Conservation (phyloP, 495 filamentous ascomycete species). For the Daldinia grandis region DNA sequence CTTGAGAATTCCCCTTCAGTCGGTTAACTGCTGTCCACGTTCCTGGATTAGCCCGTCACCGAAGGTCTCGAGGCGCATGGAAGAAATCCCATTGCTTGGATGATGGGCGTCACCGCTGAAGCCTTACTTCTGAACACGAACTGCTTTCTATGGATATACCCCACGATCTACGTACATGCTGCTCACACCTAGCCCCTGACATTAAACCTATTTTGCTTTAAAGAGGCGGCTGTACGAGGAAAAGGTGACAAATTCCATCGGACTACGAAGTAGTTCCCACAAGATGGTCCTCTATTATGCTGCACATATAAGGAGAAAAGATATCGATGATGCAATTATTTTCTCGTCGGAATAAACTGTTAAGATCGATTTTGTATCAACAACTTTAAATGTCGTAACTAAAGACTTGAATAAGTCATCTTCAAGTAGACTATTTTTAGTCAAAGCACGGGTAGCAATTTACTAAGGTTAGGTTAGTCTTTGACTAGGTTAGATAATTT, state of each 20-base stretch:
- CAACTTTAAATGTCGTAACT: not conserved
- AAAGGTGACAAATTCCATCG: not conserved
- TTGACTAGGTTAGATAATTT: slow-evolving; percentile 7
- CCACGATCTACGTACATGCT: slow-evolving; percentile 11
- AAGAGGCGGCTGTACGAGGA: not conserved
- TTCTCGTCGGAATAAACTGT: not conserved
- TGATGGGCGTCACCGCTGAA: slow-evolving; percentile 30
- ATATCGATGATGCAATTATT: not conserved
- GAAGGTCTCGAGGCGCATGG: slow-evolving; percentile 9
- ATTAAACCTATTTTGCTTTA: not conserved
- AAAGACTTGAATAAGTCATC: not conserved
- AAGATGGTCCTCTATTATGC: not conserved
- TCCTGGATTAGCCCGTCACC: slow-evolving; percentile 17
- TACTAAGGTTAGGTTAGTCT: slow-evolving; percentile 1
- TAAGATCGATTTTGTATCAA: not conserved
- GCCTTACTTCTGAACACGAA: slow-evolving; percentile 15
- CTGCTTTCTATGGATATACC: not conserved
- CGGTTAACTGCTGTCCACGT: slow-evolving; percentile 31
- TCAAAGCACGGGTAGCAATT: not conserved
- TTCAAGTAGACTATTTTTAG: not conserved
- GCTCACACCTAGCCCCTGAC: not conserved
- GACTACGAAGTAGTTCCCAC: not conserved
- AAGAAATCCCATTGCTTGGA: slow-evolving; percentile 29
- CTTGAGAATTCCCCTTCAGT: slow-evolving; percentile 11
- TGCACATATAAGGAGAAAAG: slow-evolving; percentile 1